Evolutionary conservation across 768 basidiomycete species (phyloP).

Genomic region (Udeniomyces megalosporus): DNA sequence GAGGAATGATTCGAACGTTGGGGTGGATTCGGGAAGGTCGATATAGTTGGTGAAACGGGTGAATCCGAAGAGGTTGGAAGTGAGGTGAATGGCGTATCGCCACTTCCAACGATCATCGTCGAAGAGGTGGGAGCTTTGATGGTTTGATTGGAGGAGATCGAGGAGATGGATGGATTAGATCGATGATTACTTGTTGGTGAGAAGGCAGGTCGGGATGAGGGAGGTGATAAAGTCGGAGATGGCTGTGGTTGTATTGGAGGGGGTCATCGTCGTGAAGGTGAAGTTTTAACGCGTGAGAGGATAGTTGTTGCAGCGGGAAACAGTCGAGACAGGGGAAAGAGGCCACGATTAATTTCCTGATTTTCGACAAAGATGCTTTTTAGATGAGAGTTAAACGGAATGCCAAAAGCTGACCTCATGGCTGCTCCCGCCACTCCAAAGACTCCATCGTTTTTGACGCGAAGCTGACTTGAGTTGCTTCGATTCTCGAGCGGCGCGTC

Average conservation of each 20-base stretch:
- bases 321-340: background rate
- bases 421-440: constrained; percentile 6
- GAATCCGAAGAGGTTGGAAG: no score
- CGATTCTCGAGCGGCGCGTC: constrained; percentile 6
- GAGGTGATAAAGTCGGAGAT: no score
- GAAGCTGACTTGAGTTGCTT: background rate
- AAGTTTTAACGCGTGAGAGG: background rate
- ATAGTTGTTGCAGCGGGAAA: background rate
- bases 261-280: background rate
- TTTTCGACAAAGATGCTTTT: background rate
- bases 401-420: background rate
- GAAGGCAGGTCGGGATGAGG: background rate
- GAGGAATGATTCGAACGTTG: no score
- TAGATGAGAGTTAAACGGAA: background rate
- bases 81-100: background rate
- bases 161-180: background rate
- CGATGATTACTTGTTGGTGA: background rate
- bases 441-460: background rate
- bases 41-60: no score
- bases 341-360: no score
- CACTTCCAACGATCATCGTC: no score
- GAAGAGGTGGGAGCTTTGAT: background rate
- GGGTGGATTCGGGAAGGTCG: no score
- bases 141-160: background rate
- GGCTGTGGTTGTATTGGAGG: no score